Evolutionary conservation across 257 asterid genomes (phyloP).

Genomic region (Plantago ovata): DNA sequence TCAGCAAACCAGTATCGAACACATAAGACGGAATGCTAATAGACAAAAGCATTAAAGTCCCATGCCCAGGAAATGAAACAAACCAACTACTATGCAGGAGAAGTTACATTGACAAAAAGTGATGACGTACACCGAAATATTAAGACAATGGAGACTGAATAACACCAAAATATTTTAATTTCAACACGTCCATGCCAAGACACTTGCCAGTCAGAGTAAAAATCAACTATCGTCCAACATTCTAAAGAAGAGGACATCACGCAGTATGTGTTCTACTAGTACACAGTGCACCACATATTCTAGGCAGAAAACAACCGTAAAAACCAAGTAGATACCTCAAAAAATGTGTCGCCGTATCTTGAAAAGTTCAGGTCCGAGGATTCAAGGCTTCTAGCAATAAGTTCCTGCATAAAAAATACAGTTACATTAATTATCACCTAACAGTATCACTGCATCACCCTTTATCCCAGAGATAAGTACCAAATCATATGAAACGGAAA

Average conservation of each 20-base stretch:
- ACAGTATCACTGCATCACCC: constrained; percentile 8
- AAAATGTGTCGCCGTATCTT: constrained; percentile 95
- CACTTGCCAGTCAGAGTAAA: not conserved
- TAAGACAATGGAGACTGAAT: too few species aligned
- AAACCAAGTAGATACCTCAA: constrained; percentile 44
- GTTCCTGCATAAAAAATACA: constrained; percentile 56
- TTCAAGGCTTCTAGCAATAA: constrained; percentile 78
- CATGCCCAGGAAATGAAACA: too few species aligned
- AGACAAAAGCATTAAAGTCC: too few species aligned
- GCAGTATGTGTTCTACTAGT: not conserved
- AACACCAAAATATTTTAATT: not conserved
- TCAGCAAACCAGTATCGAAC: too few species aligned
- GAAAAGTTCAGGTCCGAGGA: constrained; percentile 81
- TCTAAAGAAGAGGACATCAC: not conserved
- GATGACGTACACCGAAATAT: too few species aligned
- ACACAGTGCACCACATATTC: not conserved
- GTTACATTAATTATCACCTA: constrained; percentile 12
- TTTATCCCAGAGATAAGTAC: not conserved
- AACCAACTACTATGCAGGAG: too few species aligned
- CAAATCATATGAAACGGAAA: constrained; percentile 4
- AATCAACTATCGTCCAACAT: not conserved
- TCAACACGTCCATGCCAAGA: not conserved
- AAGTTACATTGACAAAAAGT: too few species aligned
- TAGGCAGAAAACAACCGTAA: not conserved
- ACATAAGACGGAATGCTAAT: too few species aligned